Percentiles rank a stretch among this genome's conserved stretches.
Conservation (phyloP, 306 rosid species). For the Citrullus colocynthis region DNA sequence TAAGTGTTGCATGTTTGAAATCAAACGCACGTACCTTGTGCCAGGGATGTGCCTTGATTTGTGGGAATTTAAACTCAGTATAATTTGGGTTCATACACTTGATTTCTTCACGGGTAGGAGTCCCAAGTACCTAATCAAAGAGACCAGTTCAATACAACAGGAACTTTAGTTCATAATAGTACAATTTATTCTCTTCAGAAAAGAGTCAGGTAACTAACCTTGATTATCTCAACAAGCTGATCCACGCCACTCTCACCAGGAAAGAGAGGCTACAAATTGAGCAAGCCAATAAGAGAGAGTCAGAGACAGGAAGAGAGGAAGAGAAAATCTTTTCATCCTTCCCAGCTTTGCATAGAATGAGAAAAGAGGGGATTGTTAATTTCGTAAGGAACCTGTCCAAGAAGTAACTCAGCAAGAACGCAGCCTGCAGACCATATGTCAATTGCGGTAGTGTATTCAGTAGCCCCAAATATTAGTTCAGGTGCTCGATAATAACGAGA, state of each 20-base stretch:
- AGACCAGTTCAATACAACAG: background rate
- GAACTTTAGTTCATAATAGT: background rate
- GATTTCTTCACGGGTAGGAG: conserved; percentile 67
- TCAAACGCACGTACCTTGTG: conserved; percentile 31
- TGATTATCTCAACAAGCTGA: conserved; percentile 68
- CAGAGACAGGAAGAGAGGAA: background rate
- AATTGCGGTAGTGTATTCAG: conserved; percentile 60
- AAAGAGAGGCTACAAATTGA: conserved; percentile 47
- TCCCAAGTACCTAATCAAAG: conserved; percentile 40
- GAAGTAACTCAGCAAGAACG: conserved; percentile 50
- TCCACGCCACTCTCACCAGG: conserved; percentile 66
- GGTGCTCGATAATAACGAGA: conserved; percentile 70
- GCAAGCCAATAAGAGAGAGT: conserved; percentile 1
- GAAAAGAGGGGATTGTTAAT: background rate
- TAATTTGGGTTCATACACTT: conserved; percentile 69
- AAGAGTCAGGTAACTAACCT: conserved; percentile 21
- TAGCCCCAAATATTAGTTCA: conserved; percentile 64
- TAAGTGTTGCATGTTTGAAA: background rate
- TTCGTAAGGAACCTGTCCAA: conserved; percentile 45
- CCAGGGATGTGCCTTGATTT: conserved; percentile 50
- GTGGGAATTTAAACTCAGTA: conserved; percentile 56
- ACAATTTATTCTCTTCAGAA: background rate
- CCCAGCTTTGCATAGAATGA: background rate
- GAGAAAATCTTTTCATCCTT: background rate
- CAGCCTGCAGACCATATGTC: conserved; percentile 71